Evolutionary conservation across 2,329 filamentous ascomycete genomes (phyloP).

Genomic region (Trichophyton equinum): DNA sequence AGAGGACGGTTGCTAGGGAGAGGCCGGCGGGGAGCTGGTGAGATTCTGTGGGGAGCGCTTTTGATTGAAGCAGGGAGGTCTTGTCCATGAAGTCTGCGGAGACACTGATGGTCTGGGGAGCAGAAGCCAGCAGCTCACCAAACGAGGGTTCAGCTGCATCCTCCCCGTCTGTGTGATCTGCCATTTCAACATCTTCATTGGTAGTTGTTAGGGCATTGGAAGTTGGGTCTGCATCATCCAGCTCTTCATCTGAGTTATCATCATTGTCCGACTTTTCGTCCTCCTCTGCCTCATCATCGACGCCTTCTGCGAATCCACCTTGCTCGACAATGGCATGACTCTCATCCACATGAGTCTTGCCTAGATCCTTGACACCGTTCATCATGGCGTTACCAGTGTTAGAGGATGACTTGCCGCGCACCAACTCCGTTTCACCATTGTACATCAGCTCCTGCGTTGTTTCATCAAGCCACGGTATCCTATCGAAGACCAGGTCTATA

Average conservation of each 20-base stretch:
- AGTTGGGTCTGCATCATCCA: slow-evolving; percentile 9
- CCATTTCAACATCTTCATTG: slow-evolving; percentile 22
- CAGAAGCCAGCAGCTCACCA: slow-evolving; percentile 64
- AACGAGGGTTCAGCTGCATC: slow-evolving; percentile 57
- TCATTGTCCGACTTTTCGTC: slow-evolving; percentile 22
- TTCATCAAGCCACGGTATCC: slow-evolving; percentile 35
- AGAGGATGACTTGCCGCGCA: slow-evolving; percentile 32
- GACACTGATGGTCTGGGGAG: slow-evolving; percentile 65
- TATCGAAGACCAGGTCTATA: slow-evolving; percentile 39
- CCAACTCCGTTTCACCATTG: slow-evolving; percentile 34
- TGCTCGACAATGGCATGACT: slow-evolving; percentile 42
- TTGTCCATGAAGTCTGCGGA: slow-evolving; percentile 37
- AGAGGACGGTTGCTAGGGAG: slow-evolving; percentile 82
- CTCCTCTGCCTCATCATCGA: slow-evolving; percentile 20
- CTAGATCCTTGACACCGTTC: slow-evolving; percentile 41
- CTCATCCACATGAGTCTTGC: slow-evolving; percentile 45
- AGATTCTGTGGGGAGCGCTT: slow-evolving; percentile 34
- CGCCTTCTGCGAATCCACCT: slow-evolving; percentile 35
- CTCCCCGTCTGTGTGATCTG: slow-evolving; percentile 29
- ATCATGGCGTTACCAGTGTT: slow-evolving; percentile 37
- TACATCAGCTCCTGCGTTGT: slow-evolving; percentile 34
- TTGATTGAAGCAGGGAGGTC: slow-evolving; percentile 25
- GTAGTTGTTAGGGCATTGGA: slow-evolving; percentile 4
- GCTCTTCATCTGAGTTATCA: slow-evolving; percentile 14
- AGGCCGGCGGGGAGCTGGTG: slow-evolving; percentile 56